Conservation (phyloP, 495 filamentous ascomycete species). For the Baudoinia panamericana region DNA sequence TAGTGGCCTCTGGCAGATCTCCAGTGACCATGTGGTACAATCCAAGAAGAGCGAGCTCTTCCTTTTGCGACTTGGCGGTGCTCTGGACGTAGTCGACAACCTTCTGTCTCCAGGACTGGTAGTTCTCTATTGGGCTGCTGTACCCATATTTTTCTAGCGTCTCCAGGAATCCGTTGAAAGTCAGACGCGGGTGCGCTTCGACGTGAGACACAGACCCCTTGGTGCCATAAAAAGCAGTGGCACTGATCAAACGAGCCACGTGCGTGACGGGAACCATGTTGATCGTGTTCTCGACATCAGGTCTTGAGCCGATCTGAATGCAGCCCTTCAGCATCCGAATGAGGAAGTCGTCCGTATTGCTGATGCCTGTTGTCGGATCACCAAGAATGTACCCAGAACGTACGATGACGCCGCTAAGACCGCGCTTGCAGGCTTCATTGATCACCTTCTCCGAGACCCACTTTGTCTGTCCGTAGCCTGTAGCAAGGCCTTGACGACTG, state of each 20-base stretch:
- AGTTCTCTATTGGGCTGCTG: constrained; percentile 52
- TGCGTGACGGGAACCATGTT: constrained; percentile 85
- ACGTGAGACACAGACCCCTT: constrained; percentile 56
- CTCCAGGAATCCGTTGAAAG: constrained; percentile 63
- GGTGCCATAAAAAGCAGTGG: constrained; percentile 46
- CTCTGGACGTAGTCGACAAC: constrained; percentile 31
- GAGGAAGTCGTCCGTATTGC: constrained; percentile 83
- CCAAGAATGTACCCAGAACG: constrained; percentile 81
- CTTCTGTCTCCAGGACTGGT: constrained; percentile 34
- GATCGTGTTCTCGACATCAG: constrained; percentile 73
- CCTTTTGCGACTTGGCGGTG: constrained; percentile 29
- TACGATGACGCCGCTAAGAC: constrained; percentile 62
- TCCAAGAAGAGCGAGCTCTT: constrained; percentile 66
- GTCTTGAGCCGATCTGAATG: constrained; percentile 59
- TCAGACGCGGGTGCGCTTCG: constrained; percentile 66
- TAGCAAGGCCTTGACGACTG: constrained; percentile 51
- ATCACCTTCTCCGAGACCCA: constrained; percentile 73
- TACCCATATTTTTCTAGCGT: constrained; percentile 68
- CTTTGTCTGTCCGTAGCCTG: constrained; percentile 88
- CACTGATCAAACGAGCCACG: constrained; percentile 66
- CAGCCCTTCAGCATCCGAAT: constrained; percentile 82
- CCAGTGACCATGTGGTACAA: constrained; percentile 73
- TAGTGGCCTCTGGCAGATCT: constrained; percentile 64
- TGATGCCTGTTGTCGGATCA: constrained; percentile 51
- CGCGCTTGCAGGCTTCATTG: constrained; percentile 63